These are phyloP conservation scores for Alternaria burnsii DNA, from an alignment of 2,329 filamentous ascomycete genomes.

Conservation along the genomic window DNA sequence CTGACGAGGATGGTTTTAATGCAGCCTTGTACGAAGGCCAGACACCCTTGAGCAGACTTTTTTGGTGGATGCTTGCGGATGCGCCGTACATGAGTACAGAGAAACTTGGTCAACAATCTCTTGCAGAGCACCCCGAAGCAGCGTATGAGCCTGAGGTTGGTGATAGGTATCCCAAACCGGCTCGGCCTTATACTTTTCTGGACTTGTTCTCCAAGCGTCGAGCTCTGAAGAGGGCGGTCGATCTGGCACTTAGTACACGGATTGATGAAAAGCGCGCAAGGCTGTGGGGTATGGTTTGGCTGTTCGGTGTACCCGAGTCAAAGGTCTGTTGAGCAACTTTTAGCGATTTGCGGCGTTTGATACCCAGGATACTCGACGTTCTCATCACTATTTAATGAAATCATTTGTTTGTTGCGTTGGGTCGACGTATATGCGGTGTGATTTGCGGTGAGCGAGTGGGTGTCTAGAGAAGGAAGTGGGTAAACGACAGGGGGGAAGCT, in stretches of 20 bases:
- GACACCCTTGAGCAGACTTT: slow-evolving; percentile 35
- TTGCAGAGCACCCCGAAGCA: slow-evolving; percentile 16
- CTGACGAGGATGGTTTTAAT: slow-evolving; percentile 29
- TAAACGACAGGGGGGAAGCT: not conserved
- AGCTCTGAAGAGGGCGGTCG: slow-evolving; percentile 3
- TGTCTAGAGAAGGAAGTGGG: not conserved
- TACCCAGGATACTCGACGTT: slow-evolving; percentile 1
- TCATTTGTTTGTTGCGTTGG: not conserved
- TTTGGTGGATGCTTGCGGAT: slow-evolving; percentile 33
- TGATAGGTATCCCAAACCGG: not conserved
- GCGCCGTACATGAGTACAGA: slow-evolving; percentile 18
- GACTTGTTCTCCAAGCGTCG: slow-evolving; percentile 2
- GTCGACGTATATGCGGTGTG: not conserved
- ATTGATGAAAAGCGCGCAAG: slow-evolving; percentile 18
- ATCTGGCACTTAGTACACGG: slow-evolving; percentile 12
- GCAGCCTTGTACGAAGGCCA: slow-evolving; percentile 28
- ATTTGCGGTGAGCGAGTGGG: not conserved
- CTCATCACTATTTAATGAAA: not conserved
- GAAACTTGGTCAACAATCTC: slow-evolving; percentile 18
- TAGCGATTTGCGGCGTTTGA: slow-evolving; percentile 8
- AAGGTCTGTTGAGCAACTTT: slow-evolving; percentile 3
- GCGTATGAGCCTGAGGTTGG: not conserved
- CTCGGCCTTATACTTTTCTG: not conserved
- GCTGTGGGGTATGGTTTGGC: slow-evolving; percentile 23
- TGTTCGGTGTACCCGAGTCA: slow-evolving; percentile 18